These are phyloP conservation scores for Tricholoma sp. DNA, from an alignment of 768 basidiomycete species.

Conservation along the genomic window DNA sequence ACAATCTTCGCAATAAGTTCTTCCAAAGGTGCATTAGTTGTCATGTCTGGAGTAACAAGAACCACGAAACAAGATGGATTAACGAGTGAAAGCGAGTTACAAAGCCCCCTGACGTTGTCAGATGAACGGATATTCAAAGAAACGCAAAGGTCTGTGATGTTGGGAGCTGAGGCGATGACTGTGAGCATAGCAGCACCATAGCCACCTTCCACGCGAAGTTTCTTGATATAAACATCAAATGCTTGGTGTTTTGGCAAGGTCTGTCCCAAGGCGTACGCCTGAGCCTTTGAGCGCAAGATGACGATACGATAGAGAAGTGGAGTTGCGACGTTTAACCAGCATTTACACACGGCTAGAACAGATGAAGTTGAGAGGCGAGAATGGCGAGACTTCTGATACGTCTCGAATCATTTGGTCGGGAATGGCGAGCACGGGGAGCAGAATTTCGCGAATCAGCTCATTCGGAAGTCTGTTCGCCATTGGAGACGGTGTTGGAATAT, in stretches of 20 bases:
- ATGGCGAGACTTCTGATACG: not conserved
- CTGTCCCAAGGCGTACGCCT: constrained; percentile 10
- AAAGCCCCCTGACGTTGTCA: constrained; percentile 7
- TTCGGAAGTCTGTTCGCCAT: constrained; percentile 2
- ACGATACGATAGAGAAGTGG: constrained; percentile 14
- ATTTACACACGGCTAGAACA: constrained; percentile 13
- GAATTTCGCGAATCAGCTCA: constrained; percentile 7
- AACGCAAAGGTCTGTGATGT: constrained; percentile 8
- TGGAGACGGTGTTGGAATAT: no score
- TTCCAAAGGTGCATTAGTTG: not conserved
- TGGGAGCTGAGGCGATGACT: constrained; percentile 3
- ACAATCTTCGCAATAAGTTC: not conserved
- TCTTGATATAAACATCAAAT: constrained; percentile 8
- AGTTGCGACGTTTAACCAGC: constrained; percentile 13
- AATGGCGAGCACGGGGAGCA: not conserved
- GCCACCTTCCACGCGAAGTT: constrained; percentile 12
- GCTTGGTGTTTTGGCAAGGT: constrained; percentile 1
- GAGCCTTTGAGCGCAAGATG: constrained; percentile 15
- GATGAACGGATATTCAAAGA: constrained; percentile 3
- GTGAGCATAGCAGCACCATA: constrained; percentile 6
- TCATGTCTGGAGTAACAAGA: not conserved
- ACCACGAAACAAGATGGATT: not conserved
- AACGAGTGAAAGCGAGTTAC: constrained; percentile 2
- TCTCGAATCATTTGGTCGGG: constrained; percentile 4
- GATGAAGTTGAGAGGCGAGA: constrained; percentile 9